Evolutionary conservation across 1,284 basidiomycete genomes (phyloP), one percentile per base, ranked within the genome.

Genomic region (Ustilago hordei): DNA sequence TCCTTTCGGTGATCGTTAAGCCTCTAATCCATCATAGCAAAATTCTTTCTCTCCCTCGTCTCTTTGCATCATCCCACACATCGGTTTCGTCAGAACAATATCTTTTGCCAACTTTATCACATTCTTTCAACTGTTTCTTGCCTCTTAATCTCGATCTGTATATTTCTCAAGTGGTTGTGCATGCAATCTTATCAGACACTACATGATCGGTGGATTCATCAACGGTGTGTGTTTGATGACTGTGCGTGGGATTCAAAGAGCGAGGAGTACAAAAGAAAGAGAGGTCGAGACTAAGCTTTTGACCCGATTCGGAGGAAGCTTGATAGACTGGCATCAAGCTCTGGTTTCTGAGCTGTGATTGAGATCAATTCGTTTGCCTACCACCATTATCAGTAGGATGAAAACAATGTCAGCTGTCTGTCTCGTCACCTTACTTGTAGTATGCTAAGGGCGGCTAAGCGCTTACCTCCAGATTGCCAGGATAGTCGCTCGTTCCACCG

Each of bases 1-100:
- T 67, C 75, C 75, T 8, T 77, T 77, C 38, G 70, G 66, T 28
- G 69, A 77, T 57, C 67, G 73, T 61, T 66, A 35, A 64, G 13
- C 28, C 57, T 15, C 32, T 34, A 8, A 9, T 17, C 47, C 41
- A 34, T 32, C 31, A 31, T 8, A 34, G 23, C 38, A 43, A 32
- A 47, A 43, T 19, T 38, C 35, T 59, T 19, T 15, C 35, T 4
- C 43, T 23, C 35, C 55, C n/a, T 19, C 11, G n/a, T 9, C n/a
- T 11, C 17, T 41, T 39, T 9, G 31, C 39, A 34, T 48, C 57
- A 13, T 35, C 15, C 56, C 3, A 23, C n/a, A 39, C 23, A 36
- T 47, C 36, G 17, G 19, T 35, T 31, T 47, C 50, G 17, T 8
- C 53, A 64, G 62, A 64, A 64, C 62, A 64, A 64, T 64, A 19